Base-by-base conservation (phyloP, 2,329 filamentous ascomycete genomes). In the Intubia oerlemansii region DNA sequence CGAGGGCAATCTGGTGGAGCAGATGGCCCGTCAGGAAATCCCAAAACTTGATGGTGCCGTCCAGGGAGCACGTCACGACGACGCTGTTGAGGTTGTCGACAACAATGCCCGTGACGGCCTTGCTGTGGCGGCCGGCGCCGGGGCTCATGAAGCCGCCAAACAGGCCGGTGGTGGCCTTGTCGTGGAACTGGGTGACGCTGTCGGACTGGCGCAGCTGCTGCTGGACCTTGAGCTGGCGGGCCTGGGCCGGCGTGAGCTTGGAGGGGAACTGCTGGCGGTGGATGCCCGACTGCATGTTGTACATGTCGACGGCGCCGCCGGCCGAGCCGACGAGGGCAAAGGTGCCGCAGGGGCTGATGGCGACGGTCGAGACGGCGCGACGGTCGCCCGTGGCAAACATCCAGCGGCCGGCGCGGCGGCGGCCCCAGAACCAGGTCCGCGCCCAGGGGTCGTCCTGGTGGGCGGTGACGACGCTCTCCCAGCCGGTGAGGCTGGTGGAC, bases 31-130 rank as follows among this genome's bases (percentile, higher is more conserved):
- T 80, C n/a, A 70, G 51, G 37, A 98, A 91, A 38, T 91, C 79
- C 90, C 90, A 98, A 46, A 98, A 95, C 55, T 93, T 95, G 41
- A 95, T 63, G 48, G 76, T 91, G 18, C 88, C 88, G 48, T 98
- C 88, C 10, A 82, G 53, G 2, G 80, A 76, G 45, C 82, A 91
- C 35, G 82, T 91, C 24, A 93, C 69, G 28, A 95, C 60, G 12
- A 64, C 68, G 38, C 74, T 78, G 50, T 93, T 93, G 47, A 95
- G 60, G n/a, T 70, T 73, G 51, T 98, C 85, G 11, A 95, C 69
- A 15, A 80, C 62, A 23, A 98, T 56, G 2, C 88, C 90, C 2
- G 85, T 92, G 5, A 98, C 68, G 2, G 78, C 62, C 41, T 74
- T 73, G 3, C 63, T 76, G 48, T 98, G 88, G 40, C 73, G 82